Conservation (phyloP, 2,329 filamentous ascomycete species). For the Xylaria sp. region DNA sequence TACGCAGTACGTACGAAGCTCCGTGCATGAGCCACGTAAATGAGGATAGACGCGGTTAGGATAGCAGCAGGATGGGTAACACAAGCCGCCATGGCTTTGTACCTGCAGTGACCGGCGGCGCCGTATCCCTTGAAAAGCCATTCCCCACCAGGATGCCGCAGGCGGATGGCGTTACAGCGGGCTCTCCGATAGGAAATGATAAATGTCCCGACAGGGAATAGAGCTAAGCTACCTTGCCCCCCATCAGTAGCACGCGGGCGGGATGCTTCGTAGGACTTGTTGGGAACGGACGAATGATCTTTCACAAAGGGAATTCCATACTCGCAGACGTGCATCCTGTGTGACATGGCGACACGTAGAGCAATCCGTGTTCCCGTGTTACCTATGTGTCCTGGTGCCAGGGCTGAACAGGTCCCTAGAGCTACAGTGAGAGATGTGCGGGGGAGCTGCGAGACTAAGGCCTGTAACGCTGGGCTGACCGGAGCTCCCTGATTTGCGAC, state of each 20-base stretch:
- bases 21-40: constrained; percentile 4
- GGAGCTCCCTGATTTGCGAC: constrained; percentile 21
- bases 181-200: constrained; percentile 33
- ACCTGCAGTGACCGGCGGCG: constrained; percentile 37
- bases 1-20: background rate
- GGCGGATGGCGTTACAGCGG: constrained; percentile 29
- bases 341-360: background rate
- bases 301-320: background rate
- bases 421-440: background rate
- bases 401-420: background rate
- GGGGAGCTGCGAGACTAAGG: background rate
- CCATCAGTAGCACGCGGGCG: constrained; percentile 10
- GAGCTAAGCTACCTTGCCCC: background rate
- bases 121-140: constrained; percentile 25
- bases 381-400: background rate
- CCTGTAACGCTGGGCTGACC: constrained; percentile 9
- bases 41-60: background rate
- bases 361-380: background rate
- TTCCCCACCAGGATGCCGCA: constrained; percentile 23
- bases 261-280: constrained; percentile 11
- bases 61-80: constrained; percentile 7
- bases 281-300: background rate
- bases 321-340: background rate
- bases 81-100: constrained; percentile 18
- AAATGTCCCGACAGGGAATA: constrained; percentile 24